A percentile compares a stretch with the other conserved stretches of the same genome.
Conservation (phyloP, 306 rosid species). For the Lagenaria siceraria region DNA sequence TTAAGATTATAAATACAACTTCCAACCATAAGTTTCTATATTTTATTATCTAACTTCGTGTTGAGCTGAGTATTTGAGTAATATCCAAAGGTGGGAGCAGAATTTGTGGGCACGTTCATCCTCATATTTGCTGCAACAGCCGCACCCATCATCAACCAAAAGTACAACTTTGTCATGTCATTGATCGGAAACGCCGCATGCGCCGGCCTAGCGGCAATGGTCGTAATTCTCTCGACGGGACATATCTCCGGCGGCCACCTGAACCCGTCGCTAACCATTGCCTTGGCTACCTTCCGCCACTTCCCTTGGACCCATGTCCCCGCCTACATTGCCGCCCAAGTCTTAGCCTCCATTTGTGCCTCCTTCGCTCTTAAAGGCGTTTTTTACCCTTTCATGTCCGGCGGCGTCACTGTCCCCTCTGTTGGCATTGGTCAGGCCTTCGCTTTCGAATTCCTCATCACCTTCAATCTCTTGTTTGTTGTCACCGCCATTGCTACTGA, state of each 20-base stretch:
- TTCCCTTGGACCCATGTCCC: slow-evolving; percentile 28
- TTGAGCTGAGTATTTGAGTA: neutral
- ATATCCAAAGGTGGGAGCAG: slow-evolving; percentile 22
- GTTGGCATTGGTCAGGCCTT: slow-evolving; percentile 31
- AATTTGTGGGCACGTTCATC: slow-evolving; percentile 46
- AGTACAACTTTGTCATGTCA: slow-evolving; percentile 16
- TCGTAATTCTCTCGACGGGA: slow-evolving; percentile 16
- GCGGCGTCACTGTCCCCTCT: slow-evolving; percentile 40
- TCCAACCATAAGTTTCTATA: too few relatives aligned
- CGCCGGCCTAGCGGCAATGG: slow-evolving; percentile 35
- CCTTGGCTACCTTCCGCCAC: slow-evolving; percentile 27
- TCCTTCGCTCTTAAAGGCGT: slow-evolving; percentile 20
- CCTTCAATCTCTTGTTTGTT: slow-evolving; percentile 41
- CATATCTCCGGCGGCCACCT: slow-evolving; percentile 59
- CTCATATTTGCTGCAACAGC: slow-evolving; percentile 31
- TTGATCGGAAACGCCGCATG: slow-evolving; percentile 24
- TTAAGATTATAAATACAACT: too few relatives aligned
- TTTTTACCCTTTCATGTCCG: slow-evolving; percentile 20
- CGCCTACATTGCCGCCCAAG: slow-evolving; percentile 29
- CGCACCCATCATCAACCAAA: slow-evolving; percentile 26
- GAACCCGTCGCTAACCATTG: slow-evolving; percentile 45
- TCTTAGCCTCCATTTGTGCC: slow-evolving; percentile 22
- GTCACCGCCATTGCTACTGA: slow-evolving; percentile 34
- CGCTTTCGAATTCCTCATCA: slow-evolving; percentile 34
- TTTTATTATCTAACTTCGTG: neutral